These are phyloP conservation scores for Westerdykella aurantiaca DNA, from an alignment of 2,329 filamentous ascomycete species.

Conservation along the genomic window DNA sequence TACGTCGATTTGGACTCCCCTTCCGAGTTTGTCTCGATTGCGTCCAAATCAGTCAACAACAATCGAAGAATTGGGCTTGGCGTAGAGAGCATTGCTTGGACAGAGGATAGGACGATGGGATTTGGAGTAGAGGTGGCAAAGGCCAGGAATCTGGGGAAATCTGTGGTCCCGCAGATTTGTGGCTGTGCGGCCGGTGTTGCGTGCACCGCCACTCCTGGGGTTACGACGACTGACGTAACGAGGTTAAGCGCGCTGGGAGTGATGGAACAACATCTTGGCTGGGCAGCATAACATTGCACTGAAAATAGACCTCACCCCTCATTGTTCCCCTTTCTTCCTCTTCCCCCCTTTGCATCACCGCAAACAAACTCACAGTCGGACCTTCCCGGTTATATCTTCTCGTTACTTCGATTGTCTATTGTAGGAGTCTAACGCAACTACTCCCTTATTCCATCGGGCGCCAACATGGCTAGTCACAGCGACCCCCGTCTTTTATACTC, in stretches of 20 bases:
- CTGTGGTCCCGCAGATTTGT: neutral
- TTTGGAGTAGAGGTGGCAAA: no score
- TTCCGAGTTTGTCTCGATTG: no score
- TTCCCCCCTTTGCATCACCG: neutral
- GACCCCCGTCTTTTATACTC: conserved; percentile 53
- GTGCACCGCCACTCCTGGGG: neutral
- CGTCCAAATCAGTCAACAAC: no score
- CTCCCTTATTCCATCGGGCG: conserved; percentile 1
- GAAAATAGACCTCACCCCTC: conserved; percentile 5
- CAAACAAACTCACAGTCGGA: no score
- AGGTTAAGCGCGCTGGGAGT: conserved; percentile 11
- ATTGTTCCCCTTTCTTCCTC: conserved; percentile 1
- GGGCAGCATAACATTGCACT: conserved; percentile 5
- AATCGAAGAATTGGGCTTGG: no score
- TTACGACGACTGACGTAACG: conserved; percentile 8
- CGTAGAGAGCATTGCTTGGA: no score
- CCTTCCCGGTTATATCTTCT: no score
- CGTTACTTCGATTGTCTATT: no score
- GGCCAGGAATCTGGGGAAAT: no score
- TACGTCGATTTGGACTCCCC: no score
- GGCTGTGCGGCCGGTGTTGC: neutral
- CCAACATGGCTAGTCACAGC: conserved; percentile 46
- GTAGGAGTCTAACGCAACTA: conserved; percentile 1
- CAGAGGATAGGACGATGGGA: no score
- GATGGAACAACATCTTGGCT: conserved; percentile 4